Percentiles rank a stretch among this genome's conserved stretches.
phyloP scores from a whole-genome alignment of 2,329 filamentous ascomycete genomes.

The Uncinocarpus reesii region DNA sequence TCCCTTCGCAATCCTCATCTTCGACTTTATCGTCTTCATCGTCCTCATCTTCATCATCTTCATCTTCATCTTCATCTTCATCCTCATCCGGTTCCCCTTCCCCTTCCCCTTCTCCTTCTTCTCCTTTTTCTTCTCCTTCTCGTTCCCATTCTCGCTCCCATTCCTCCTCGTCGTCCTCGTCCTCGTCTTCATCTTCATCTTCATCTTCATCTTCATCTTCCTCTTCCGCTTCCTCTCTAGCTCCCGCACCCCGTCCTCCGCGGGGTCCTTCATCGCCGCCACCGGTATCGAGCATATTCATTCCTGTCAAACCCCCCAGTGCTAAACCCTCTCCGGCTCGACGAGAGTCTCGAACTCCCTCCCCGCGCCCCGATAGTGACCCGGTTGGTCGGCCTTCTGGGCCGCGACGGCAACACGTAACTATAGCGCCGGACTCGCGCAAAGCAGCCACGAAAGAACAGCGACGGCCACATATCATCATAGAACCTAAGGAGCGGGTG shows the following conservation, averaged over 20 bases:
- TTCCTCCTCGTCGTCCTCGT: not conserved
- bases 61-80: too few species aligned
- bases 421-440: too few species aligned
- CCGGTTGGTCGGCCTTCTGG: not conserved
- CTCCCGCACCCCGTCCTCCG: not conserved
- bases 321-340: not conserved
- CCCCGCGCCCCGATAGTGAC: not conserved
- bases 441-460: too few species aligned
- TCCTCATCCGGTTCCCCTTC: too few species aligned
- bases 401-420: too few species aligned
- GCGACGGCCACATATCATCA: too few species aligned
- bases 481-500: too few species aligned
- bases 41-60: too few species aligned
- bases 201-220: not conserved
- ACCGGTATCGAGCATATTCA: not conserved
- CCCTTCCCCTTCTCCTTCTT: too few species aligned
- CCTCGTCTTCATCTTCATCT: not conserved
- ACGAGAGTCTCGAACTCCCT: not conserved
- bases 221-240: not conserved
- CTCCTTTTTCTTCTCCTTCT: too few species aligned
- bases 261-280: not conserved
- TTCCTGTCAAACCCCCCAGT: not conserved
- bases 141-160: too few species aligned
- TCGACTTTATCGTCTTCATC: too few species aligned
- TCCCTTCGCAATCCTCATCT: not conserved